These are phyloP conservation scores for Coniochaeta prunicola DNA, from an alignment of 2,329 filamentous ascomycete genomes.

Conservation along the genomic window DNA sequence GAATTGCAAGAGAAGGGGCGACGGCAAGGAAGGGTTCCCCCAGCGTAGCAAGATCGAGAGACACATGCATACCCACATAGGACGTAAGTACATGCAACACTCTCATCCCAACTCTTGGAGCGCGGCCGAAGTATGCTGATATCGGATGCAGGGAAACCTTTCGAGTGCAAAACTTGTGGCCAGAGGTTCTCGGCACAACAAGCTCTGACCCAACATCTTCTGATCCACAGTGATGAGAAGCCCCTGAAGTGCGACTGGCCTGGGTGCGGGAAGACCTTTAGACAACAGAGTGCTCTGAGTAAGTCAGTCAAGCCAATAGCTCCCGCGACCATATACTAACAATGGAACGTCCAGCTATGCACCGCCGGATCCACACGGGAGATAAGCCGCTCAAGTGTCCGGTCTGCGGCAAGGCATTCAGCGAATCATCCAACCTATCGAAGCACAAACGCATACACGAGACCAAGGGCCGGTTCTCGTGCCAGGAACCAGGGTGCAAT, in stretches of 20 bases:
- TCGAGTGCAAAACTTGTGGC: conserved; percentile 46
- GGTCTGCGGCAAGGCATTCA: conserved; percentile 51
- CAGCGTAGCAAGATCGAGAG: conserved; percentile 58
- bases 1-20: conserved; percentile 40
- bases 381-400: conserved; percentile 55
- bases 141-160: conserved; percentile 46
- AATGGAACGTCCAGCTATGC: conserved; percentile 45
- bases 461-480: conserved; percentile 42
- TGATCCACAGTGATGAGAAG: conserved; percentile 59
- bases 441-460: conserved; percentile 59
- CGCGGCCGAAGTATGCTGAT: conserved; percentile 12
- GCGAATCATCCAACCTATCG: conserved; percentile 59
- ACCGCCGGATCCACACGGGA: conserved; percentile 58
- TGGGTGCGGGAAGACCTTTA: conserved; percentile 51
- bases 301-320: conserved; percentile 19
- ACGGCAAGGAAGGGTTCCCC: conserved; percentile 41
- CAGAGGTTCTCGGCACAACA: conserved; percentile 59
- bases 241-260: conserved; percentile 48
- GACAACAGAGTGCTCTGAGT: conserved; percentile 62
- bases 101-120: background rate
- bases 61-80: conserved; percentile 59
- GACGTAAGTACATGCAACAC: conserved; percentile 38
- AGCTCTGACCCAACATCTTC: conserved; percentile 59
- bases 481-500: conserved; percentile 38
- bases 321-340: background rate